Conservation (phyloP, 1,139 yeast genomes). For the Scheffersomyces segobiensis region DNA sequence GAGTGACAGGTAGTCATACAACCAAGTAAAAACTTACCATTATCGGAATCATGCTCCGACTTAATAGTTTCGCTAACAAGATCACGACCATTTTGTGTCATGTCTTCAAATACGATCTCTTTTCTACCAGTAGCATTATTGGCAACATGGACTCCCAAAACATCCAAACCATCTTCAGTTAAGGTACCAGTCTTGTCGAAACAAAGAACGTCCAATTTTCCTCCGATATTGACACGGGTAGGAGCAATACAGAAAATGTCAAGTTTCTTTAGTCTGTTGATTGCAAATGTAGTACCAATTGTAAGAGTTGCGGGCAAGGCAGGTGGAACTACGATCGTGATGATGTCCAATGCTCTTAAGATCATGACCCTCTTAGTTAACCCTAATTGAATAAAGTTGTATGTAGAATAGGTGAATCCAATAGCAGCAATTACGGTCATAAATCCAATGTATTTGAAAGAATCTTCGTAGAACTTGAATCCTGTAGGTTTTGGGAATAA, state of each 20-base stretch:
- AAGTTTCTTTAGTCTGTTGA: constrained; percentile 63
- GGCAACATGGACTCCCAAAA: constrained; percentile 78
- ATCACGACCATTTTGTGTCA: constrained; percentile 27
- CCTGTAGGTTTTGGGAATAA: constrained; percentile 93
- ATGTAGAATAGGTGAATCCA: constrained; percentile 83
- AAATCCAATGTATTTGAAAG: constrained; percentile 92
- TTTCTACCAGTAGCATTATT: constrained; percentile 53
- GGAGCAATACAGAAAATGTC: constrained; percentile 90
- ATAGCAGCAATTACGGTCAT: constrained; percentile 83
- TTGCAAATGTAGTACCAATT: constrained; percentile 92
- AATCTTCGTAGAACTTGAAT: constrained; percentile 89
- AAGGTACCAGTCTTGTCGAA: constrained; percentile 97
- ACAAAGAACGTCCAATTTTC: constrained; percentile 84
- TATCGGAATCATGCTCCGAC: constrained; percentile 26
- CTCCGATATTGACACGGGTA: constrained; percentile 90
- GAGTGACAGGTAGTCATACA: constrained; percentile 89
- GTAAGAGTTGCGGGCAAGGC: constrained; percentile 97
- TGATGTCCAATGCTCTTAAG: constrained; percentile 86
- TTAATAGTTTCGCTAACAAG: constrained; percentile 18
- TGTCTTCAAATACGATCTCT: constrained; percentile 51
- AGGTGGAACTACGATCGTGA: constrained; percentile 97
- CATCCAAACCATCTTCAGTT: constrained; percentile 95
- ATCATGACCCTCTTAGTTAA: constrained; percentile 69
- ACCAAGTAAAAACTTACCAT: constrained; percentile 37
- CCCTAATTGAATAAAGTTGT: constrained; percentile 78